Evolutionary conservation across 805 yeast genomes (phyloP), one percentile per base, ranked within the genome.

Genomic region (Candida chilensis): DNA sequence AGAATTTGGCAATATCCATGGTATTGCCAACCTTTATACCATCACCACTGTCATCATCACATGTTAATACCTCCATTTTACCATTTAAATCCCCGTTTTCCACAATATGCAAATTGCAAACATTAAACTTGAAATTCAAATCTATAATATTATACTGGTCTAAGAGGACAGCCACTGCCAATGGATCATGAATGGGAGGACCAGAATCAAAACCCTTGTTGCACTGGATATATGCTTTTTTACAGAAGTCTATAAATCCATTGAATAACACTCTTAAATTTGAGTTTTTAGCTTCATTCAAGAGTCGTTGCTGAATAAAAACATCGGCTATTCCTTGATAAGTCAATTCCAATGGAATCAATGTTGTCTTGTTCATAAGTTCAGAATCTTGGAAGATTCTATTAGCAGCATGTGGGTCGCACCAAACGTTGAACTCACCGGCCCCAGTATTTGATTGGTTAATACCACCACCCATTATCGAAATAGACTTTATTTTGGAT

Each of bases 171-270:
- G 69, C 71, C 8, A 81, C 57, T 1, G 94, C 82, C 30, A 82
- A 57, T 1, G 92, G 90, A 49, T 84, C 95, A 51, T 85, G 94
- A 1, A 83, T 64, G 1, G 87, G 85, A 4, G 92, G 87, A 1
- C 92, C 90, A 4, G 47, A 36, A 16, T 37, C 36, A 48, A 71
- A 59, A 3, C 66, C 65, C 37, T 62, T 65, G 24, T 50, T 43
- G n/a, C n/a, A n/a, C 16, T 56, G 54, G 24, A 56, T 55, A 44
- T 68, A 66, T 7, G 71, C 40, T 16, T 56, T 54, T 9, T 69
- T 64, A 45, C 74, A 75, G 36, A 60, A 72, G 8, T 60, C 54
- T 41, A 76, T 59, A 30, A 78, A 52, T 34, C 76, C 79, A 41
- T 56, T 65, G 45, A 71, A 61, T 57, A 76, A 56, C 33, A 54